A percentile compares a stretch with the other conserved stretches of the same genome.
Evolutionary conservation across 208 protist species (phyloP).

Genomic region (Herpetomonas muscarum): DNA sequence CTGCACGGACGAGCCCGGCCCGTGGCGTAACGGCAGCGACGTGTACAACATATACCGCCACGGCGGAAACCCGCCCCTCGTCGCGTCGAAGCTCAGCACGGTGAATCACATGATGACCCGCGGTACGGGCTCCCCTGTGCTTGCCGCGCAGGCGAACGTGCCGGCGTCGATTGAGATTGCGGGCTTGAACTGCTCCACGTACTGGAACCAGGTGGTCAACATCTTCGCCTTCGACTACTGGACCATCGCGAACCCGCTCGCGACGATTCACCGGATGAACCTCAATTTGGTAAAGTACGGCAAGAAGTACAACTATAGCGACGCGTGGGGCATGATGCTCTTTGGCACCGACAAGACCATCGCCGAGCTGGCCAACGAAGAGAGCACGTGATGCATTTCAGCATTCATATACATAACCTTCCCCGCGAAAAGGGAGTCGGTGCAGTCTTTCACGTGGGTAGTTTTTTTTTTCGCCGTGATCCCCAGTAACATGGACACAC

Average conservation of each 20-base stretch:
- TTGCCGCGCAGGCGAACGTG: conserved; percentile 18
- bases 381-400: not conserved
- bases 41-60: conserved; percentile 17
- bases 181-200: conserved; percentile 17
- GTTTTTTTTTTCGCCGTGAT: no score
- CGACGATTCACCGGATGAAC: conserved; percentile 27
- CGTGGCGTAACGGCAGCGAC: conserved; percentile 25
- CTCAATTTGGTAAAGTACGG: conserved; percentile 29
- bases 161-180: conserved; percentile 12
- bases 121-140: conserved; percentile 19
- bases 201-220: conserved; percentile 29
- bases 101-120: conserved; percentile 36
- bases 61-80: conserved; percentile 17
- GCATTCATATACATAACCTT: not conserved
- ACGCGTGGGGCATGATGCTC: conserved; percentile 19
- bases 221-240: conserved; percentile 36
- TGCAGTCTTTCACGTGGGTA: no score
- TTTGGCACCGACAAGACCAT: conserved; percentile 13
- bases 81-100: conserved; percentile 29
- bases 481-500: no score
- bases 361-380: not conserved
- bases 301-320: conserved; percentile 10
- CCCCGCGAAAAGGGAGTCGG: no score
- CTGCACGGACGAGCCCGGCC: conserved; percentile 18
- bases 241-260: conserved; percentile 31